A percentile compares a stretch with the other conserved stretches of the same genome.
phyloP scores from a whole-genome alignment of 306 rosid species.

The Echinosophora koreensis region DNA sequence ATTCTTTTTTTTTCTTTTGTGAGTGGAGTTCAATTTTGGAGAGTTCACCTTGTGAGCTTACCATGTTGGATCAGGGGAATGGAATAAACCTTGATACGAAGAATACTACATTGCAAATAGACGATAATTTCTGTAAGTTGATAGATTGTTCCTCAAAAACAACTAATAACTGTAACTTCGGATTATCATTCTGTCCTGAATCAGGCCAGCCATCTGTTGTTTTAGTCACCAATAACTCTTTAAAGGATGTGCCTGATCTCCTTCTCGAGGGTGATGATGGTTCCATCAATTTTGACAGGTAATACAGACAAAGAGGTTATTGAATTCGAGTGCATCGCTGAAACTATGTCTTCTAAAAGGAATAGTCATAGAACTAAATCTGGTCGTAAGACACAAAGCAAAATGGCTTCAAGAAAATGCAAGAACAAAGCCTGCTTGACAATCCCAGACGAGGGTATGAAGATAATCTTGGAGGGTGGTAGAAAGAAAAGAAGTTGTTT shows the following conservation, averaged over 20 bases:
- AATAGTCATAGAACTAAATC: constrained; percentile 61
- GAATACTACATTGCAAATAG: constrained; percentile 43
- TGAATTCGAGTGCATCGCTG: constrained; percentile 55
- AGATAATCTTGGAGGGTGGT: constrained; percentile 55
- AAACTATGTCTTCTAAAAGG: constrained; percentile 62
- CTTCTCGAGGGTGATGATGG: constrained; percentile 49
- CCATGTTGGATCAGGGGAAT: constrained; percentile 49
- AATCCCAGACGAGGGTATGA: constrained; percentile 50
- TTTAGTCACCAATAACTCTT: constrained; percentile 50
- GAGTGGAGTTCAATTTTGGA: too few relatives aligned
- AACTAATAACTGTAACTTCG: constrained; percentile 44
- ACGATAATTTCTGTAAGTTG: constrained; percentile 47
- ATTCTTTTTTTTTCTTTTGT: too few relatives aligned
- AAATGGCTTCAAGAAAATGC: constrained; percentile 67
- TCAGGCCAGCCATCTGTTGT: constrained; percentile 54
- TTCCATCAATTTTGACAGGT: constrained; percentile 54
- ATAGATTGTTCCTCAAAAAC: constrained; percentile 50
- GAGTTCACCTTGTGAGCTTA: constrained; percentile 43
- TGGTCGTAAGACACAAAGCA: constrained; percentile 61
- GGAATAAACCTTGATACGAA: constrained; percentile 25
- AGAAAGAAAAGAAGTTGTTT: constrained; percentile 85
- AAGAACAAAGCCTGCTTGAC: constrained; percentile 56
- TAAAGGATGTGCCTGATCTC: constrained; percentile 53
- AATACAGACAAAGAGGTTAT: constrained; percentile 56
- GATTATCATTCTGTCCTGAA: constrained; percentile 51